Conservation (phyloP, 257 asterid genomes). For the Solanum tarapatanum region DNA sequence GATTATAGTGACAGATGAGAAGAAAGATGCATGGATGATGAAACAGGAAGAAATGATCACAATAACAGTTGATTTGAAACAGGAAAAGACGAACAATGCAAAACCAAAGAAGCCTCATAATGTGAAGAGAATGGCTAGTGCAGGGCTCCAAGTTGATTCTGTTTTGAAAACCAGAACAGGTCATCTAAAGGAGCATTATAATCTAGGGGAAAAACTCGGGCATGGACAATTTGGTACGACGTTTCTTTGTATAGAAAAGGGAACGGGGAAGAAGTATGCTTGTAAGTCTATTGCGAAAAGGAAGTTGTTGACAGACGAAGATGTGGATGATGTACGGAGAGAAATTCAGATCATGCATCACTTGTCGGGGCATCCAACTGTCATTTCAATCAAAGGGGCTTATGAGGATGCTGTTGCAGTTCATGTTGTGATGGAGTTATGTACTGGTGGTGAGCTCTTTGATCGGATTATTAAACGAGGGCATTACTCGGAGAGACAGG, state of each 20-base stretch:
- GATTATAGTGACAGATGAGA: slow-evolving; percentile 11
- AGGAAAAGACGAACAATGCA: slow-evolving; percentile 10
- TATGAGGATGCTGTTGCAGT: slow-evolving; percentile 83
- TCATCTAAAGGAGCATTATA: slow-evolving; percentile 53
- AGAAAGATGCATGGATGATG: background rate
- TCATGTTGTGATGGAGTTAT: slow-evolving; percentile 84
- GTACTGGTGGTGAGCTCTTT: slow-evolving; percentile 88
- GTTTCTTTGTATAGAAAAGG: slow-evolving; percentile 51
- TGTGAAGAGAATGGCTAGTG: slow-evolving; percentile 54
- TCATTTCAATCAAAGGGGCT: slow-evolving; percentile 71
- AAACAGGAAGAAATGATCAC: slow-evolving; percentile 20
- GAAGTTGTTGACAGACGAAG: slow-evolving; percentile 57
- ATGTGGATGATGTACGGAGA: slow-evolving; percentile 86
- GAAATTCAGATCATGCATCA: slow-evolving; percentile 94
- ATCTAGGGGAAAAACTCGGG: slow-evolving; percentile 67
- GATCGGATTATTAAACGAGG: slow-evolving; percentile 79
- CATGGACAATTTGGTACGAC: slow-evolving; percentile 86
- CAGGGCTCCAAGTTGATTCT: slow-evolving; percentile 61
- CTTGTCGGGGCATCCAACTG: slow-evolving; percentile 62
- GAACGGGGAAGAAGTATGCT: slow-evolving; percentile 46
- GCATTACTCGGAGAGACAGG: slow-evolving; percentile 74
- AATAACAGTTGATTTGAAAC: background rate
- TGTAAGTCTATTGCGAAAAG: slow-evolving; percentile 81
- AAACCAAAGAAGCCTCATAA: slow-evolving; percentile 22
- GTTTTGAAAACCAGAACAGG: slow-evolving; percentile 63